These are phyloP conservation scores for Yamadazyma kitorensis DNA, from an alignment of 805 yeast species.

Conservation along the genomic window DNA sequence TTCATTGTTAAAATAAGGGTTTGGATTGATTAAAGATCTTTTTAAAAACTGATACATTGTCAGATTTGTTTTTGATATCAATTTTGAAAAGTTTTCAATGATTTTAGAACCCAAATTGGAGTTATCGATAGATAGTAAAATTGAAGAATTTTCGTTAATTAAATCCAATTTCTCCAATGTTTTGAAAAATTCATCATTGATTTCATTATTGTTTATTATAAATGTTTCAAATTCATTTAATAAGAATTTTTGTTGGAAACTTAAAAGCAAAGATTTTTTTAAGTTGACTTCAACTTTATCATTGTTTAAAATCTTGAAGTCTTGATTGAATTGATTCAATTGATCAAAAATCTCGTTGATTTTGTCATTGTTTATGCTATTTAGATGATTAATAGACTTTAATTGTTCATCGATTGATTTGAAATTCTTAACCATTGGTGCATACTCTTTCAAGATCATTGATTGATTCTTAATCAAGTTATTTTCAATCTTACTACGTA, in stretches of 20 bases:
- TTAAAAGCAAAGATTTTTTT: conserved; percentile 50
- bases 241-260: conserved; percentile 61
- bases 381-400: conserved; percentile 17
- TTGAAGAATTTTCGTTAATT: conserved; percentile 66
- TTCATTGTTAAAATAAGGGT: conserved; percentile 23
- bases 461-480: conserved; percentile 57
- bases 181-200: conserved; percentile 55
- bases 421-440: conserved; percentile 27
- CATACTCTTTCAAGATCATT: conserved; percentile 29
- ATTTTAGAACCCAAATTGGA: conserved; percentile 64
- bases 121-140: conserved; percentile 65
- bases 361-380: conserved; percentile 39
- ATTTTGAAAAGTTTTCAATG: conserved; percentile 52
- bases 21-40: conserved; percentile 30
- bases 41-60: conserved; percentile 29
- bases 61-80: conserved; percentile 42
- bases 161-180: conserved; percentile 58
- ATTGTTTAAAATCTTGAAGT: conserved; percentile 24
- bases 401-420: conserved; percentile 18
- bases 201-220: conserved; percentile 45
- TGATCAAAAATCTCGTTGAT: conserved; percentile 24
- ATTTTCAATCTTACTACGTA: conserved; percentile 58
- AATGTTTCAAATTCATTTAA: conserved; percentile 71
- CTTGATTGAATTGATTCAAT: conserved; percentile 21
- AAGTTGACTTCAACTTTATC: conserved; percentile 36